These are phyloP conservation scores for Clohesyomyces aquaticus DNA, from an alignment of 495 filamentous ascomycete species.

Conservation along the genomic window DNA sequence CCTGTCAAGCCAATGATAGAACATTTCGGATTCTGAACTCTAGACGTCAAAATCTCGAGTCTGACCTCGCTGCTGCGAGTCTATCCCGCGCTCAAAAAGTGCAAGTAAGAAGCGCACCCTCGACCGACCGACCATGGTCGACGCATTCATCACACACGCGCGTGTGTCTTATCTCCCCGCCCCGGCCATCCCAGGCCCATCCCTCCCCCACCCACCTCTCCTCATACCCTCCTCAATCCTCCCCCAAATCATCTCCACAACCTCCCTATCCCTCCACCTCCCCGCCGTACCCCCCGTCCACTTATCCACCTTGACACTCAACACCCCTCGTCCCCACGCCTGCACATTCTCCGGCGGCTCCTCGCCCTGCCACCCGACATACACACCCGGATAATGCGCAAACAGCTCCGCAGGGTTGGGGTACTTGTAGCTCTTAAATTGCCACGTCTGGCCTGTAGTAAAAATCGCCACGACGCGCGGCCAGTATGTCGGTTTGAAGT, in stretches of 20 bases:
- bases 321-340: constrained; percentile 82
- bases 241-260: constrained; percentile 92
- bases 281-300: constrained; percentile 62
- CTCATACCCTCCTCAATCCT: constrained; percentile 87
- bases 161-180: not conserved
- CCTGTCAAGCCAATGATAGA: too few species aligned
- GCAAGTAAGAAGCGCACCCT: too few species aligned
- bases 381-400: constrained; percentile 80
- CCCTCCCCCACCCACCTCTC: constrained; percentile 77
- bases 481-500: constrained; percentile 99
- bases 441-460: constrained; percentile 97
- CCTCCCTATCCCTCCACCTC: constrained; percentile 88
- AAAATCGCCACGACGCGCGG: constrained; percentile 94
- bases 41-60: too few species aligned
- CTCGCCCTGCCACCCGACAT: constrained; percentile 91
- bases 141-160: too few species aligned
- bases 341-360: constrained; percentile 73
- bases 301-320: constrained; percentile 75
- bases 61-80: too few species aligned
- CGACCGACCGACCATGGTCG: too few species aligned
- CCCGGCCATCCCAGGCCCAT: constrained; percentile 49
- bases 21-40: too few species aligned
- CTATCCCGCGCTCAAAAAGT: too few species aligned
- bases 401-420: constrained; percentile 86
- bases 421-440: constrained; percentile 99